A percentile compares a stretch with the other conserved stretches of the same genome.
phyloP scores from a whole-genome alignment of 208 protist genomes.

The Endotrypanum monterogeii region DNA sequence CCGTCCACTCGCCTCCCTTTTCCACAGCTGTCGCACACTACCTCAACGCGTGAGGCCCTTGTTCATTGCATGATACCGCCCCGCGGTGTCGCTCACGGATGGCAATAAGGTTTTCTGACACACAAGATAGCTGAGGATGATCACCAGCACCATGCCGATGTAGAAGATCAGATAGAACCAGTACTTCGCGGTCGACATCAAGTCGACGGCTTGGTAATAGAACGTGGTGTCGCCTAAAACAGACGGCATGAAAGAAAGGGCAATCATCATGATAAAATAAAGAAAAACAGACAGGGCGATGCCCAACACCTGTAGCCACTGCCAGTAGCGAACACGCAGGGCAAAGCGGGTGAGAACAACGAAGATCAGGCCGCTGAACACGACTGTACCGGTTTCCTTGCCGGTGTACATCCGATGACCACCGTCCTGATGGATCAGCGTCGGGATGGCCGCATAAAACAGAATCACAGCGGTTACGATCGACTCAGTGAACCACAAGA shows the following conservation, averaged over 20 bases:
- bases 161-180: conserved; percentile 80
- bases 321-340: conserved; percentile 78
- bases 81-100: conserved; percentile 60
- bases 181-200: conserved; percentile 66
- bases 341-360: conserved; percentile 69
- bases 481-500: conserved; percentile 66
- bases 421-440: conserved; percentile 26
- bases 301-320: conserved; percentile 65
- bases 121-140: conserved; percentile 56
- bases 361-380: conserved; percentile 72
- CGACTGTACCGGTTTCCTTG: conserved; percentile 54
- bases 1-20: neutral
- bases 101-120: conserved; percentile 66
- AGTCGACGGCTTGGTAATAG: conserved; percentile 73
- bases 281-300: conserved; percentile 55
- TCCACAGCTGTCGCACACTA: neutral
- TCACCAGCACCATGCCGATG: conserved; percentile 42
- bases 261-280: conserved; percentile 48
- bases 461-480: conserved; percentile 60
- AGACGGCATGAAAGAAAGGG: conserved; percentile 65
- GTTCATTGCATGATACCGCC: conserved; percentile 41
- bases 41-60: conserved; percentile 12
- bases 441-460: conserved; percentile 72
- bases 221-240: conserved; percentile 54
- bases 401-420: conserved; percentile 48